phyloP scores from a whole-genome alignment of 2,329 filamentous ascomycete genomes.

The Diplodia sapinea region DNA sequence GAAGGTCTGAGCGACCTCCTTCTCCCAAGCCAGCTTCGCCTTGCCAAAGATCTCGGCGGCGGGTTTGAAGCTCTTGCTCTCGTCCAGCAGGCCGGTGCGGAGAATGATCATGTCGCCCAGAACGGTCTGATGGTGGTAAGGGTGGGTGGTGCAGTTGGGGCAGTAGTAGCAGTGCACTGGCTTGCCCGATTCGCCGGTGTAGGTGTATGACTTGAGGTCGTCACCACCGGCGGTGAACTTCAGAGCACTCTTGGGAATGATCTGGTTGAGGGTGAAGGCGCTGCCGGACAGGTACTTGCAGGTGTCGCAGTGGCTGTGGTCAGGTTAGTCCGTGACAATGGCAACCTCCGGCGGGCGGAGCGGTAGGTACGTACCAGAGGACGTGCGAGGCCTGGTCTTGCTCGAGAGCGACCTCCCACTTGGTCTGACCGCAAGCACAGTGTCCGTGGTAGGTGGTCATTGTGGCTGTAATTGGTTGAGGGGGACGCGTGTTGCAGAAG shows the following conservation, averaged over 20 bases:
- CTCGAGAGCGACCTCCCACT: conserved; percentile 58
- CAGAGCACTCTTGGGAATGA: conserved; percentile 57
- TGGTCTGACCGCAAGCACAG: conserved; percentile 62
- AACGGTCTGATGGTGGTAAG: conserved; percentile 62
- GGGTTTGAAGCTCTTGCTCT: conserved; percentile 56
- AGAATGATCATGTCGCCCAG: conserved; percentile 60
- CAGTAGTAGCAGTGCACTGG: conserved; percentile 64
- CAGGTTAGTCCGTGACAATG: background rate
- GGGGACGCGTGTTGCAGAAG: background rate
- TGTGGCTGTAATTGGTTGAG: conserved; percentile 32
- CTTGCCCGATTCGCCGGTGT: conserved; percentile 63
- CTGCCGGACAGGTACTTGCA: conserved; percentile 61
- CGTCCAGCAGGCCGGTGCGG: conserved; percentile 56
- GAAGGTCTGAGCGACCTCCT: conserved; percentile 56
- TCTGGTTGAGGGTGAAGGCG: conserved; percentile 61
- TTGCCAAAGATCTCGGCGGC: conserved; percentile 63
- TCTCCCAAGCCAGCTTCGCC: conserved; percentile 58
- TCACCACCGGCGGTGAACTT: conserved; percentile 59
- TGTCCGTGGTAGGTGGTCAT: conserved; percentile 57
- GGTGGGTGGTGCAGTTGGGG: conserved; percentile 61
- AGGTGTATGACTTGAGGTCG: conserved; percentile 58
- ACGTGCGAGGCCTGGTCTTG: conserved; percentile 54
- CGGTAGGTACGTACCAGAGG: conserved; percentile 50
- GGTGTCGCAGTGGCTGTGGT: conserved; percentile 60
- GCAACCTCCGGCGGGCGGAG: background rate